Percentiles rank a stretch among this genome's conserved stretches.
These are phyloP conservation scores for Rhizoclosmatium sp. DNA, from an alignment of 192 early-diverging fungal genomes.

Conservation along the genomic window DNA sequence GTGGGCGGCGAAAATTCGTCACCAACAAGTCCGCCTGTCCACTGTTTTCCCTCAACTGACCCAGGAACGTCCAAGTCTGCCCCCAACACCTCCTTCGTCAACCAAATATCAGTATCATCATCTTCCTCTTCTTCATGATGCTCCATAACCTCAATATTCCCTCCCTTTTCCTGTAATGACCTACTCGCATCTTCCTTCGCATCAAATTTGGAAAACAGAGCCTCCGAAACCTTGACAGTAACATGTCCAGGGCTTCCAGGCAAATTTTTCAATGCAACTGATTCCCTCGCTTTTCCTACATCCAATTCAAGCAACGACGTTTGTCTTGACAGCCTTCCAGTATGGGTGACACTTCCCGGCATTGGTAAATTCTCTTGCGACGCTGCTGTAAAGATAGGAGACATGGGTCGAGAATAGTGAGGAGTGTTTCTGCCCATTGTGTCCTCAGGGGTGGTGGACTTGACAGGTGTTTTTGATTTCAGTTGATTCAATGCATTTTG, in stretches of 20 bases:
- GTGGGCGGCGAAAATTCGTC: slow-evolving; percentile 1
- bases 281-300: not conserved
- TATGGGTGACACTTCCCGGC: not conserved
- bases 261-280: slow-evolving; percentile 17
- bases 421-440: not conserved
- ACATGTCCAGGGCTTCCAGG: slow-evolving; percentile 23
- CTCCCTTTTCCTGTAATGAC: not conserved
- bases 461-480: slow-evolving; percentile 32
- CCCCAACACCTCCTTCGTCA: not conserved
- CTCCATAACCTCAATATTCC: not conserved
- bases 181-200: not conserved
- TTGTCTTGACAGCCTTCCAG: not conserved
- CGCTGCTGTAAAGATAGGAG: not conserved
- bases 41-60: too few relatives aligned
- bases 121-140: not conserved
- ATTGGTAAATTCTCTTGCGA: not conserved
- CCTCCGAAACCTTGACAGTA: not conserved
- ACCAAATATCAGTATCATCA: not conserved
- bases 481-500: slow-evolving; percentile 30
- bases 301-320: not conserved
- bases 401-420: not conserved
- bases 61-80: not conserved
- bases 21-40: not conserved
- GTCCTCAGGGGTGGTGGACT: not conserved
- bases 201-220: not conserved